Evolutionary conservation across 1,284 basidiomycete genomes (phyloP).

Genomic region (Ganoderma leucocontextum): DNA sequence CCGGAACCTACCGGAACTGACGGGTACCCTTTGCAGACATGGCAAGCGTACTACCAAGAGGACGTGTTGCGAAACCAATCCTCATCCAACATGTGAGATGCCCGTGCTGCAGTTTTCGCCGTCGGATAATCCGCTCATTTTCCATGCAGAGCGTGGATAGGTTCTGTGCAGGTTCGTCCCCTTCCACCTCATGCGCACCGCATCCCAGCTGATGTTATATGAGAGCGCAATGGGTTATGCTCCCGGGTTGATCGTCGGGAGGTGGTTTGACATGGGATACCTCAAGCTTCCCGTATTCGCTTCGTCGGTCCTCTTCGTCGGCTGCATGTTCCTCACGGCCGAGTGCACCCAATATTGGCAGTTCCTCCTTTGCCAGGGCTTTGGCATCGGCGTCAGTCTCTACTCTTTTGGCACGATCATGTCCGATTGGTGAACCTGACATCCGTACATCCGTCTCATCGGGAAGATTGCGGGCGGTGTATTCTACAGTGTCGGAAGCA

Average conservation of each 20-base stretch:
- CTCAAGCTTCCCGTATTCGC: slow-evolving; percentile 49
- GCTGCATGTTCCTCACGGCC: slow-evolving; percentile 55
- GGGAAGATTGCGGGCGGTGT: not conserved
- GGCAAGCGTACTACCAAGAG: not conserved
- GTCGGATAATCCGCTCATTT: too few relatives aligned
- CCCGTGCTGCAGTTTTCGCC: too few relatives aligned
- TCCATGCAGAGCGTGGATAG: not conserved
- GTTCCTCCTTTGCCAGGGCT: slow-evolving; percentile 55
- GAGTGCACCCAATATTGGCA: slow-evolving; percentile 62
- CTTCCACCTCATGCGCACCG: not conserved
- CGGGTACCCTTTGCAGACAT: not conserved
- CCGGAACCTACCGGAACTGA: not conserved
- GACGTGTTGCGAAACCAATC: not conserved
- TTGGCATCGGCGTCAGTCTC: slow-evolving; percentile 48
- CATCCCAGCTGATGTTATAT: too few relatives aligned
- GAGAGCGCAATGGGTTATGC: not conserved
- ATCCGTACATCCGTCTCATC: too few relatives aligned
- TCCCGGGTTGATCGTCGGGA: slow-evolving; percentile 39
- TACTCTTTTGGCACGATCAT: not conserved
- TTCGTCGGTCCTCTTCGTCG: slow-evolving; percentile 44
- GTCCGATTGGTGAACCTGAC: too few relatives aligned
- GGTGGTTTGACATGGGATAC: slow-evolving; percentile 60
- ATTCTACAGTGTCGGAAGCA: not conserved
- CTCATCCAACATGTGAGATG: not conserved
- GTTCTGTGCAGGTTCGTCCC: not conserved